Evolutionary conservation across 23 red algal genomes (phyloP).

Genomic region (Gracilariopsis chorda): DNA sequence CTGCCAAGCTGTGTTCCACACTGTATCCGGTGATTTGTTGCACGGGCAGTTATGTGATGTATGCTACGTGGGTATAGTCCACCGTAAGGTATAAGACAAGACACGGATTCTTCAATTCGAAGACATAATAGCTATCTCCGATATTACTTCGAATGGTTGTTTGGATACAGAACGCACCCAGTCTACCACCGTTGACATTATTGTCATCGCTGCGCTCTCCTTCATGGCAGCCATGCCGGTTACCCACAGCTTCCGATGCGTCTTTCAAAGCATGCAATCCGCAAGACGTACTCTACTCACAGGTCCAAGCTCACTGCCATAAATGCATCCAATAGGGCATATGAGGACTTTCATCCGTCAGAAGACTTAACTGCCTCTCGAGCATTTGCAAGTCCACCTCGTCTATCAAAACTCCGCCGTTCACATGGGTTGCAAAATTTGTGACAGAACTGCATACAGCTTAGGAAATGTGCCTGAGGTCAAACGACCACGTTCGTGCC

Average conservation of each 20-base stretch:
- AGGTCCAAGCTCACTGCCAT: background rate
- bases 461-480: too few relatives aligned
- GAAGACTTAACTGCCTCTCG: background rate
- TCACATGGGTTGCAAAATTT: too few relatives aligned
- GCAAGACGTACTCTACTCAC: background rate
- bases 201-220: too few relatives aligned
- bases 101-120: conserved; percentile 1
- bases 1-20: conserved; percentile 46
- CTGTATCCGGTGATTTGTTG: conserved; percentile 21
- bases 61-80: conserved; percentile 40
- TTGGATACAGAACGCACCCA: too few relatives aligned
- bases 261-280: background rate
- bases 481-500: too few relatives aligned
- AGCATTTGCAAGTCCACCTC: background rate
- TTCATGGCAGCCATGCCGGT: too few relatives aligned
- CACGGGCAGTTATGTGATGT: conserved; percentile 39
- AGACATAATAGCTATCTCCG: too few relatives aligned
- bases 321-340: background rate
- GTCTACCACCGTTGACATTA: too few relatives aligned
- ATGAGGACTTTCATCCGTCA: background rate
- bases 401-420: background rate
- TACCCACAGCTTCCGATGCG: background rate
- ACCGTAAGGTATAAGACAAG: conserved; percentile 18
- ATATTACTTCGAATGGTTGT: too few relatives aligned
- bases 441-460: too few relatives aligned